phyloP scores from a whole-genome alignment of 345 rosid genomes.

The Gossypium thurberi region DNA sequence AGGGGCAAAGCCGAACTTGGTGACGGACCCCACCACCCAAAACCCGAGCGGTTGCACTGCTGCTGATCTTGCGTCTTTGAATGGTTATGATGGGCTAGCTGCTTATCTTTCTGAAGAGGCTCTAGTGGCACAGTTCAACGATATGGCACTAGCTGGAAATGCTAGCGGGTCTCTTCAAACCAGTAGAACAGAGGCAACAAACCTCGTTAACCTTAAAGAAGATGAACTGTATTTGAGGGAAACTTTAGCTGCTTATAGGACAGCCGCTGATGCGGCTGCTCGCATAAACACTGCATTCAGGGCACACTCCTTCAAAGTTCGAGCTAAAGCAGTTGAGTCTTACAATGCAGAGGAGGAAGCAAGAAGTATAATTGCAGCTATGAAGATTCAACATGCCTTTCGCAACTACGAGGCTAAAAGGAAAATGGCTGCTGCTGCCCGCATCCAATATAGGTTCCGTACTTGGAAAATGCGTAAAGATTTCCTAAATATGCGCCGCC shows the following conservation, averaged over 20 bases:
- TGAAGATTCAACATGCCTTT: constrained; percentile 93
- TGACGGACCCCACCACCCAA: constrained; percentile 70
- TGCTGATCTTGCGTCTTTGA: constrained; percentile 74
- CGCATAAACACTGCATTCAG: constrained; percentile 82
- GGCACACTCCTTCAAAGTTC: constrained; percentile 61
- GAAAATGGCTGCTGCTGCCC: constrained; percentile 76
- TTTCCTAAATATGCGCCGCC: constrained; percentile 67
- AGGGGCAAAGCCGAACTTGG: constrained; percentile 81
- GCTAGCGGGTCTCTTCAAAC: constrained; percentile 55
- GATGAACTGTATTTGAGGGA: constrained; percentile 71
- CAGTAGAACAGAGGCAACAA: constrained; percentile 28
- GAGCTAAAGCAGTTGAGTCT: constrained; percentile 38
- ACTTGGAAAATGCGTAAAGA: constrained; percentile 74
- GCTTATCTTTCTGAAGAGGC: constrained; percentile 85
- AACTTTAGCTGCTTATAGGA: constrained; percentile 69
- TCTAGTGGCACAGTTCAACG: constrained; percentile 70
- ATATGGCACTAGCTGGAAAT: constrained; percentile 89
- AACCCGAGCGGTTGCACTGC: constrained; percentile 73
- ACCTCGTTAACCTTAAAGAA: constrained; percentile 33
- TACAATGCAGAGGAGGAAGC: constrained; percentile 64
- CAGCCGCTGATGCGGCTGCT: constrained; percentile 91
- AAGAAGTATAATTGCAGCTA: constrained; percentile 63
- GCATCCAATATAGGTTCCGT: constrained; percentile 82
- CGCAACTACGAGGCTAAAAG: constrained; percentile 60
- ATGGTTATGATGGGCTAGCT: constrained; percentile 78